A percentile compares a stretch with the other conserved stretches of the same genome.
Evolutionary conservation across 768 basidiomycete species (phyloP).

Genomic region (Tylopilus plumbeoviolaceoides): DNA sequence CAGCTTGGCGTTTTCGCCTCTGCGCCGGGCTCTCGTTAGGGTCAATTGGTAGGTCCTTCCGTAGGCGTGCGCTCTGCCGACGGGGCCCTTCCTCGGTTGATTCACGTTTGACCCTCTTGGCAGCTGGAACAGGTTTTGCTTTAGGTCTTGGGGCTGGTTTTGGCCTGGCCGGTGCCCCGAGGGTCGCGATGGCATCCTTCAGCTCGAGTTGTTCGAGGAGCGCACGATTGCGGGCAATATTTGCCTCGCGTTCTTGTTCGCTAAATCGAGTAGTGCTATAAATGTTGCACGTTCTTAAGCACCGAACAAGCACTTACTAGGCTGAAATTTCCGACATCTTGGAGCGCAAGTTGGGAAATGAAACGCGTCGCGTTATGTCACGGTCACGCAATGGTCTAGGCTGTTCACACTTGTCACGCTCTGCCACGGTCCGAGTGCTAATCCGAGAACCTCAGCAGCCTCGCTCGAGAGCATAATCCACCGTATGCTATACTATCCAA

Average conservation of each 20-base stretch:
- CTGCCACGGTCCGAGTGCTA: too few relatives aligned
- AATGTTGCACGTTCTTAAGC: not conserved
- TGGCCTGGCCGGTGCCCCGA: constrained; percentile 42
- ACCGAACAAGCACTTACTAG: constrained; percentile 38
- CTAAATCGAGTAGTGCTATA: constrained; percentile 23
- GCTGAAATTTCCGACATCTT: constrained; percentile 44
- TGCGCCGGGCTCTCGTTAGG: constrained; percentile 63
- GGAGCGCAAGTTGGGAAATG: not conserved
- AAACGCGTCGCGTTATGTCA: constrained; percentile 32
- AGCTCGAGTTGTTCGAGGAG: constrained; percentile 70
- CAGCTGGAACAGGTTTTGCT: constrained; percentile 60
- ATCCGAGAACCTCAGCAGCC: too few relatives aligned
- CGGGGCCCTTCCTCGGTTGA: constrained; percentile 44
- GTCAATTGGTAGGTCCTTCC: constrained; percentile 40
- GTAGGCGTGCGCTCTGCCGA: constrained; percentile 64
- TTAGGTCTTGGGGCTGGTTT: constrained; percentile 37
- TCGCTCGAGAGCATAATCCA: too few relatives aligned
- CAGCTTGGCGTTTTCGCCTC: constrained; percentile 65
- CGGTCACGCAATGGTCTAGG: constrained; percentile 14
- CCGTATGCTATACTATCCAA: too few relatives aligned
- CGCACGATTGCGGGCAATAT: constrained; percentile 76
- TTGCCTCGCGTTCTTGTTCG: constrained; percentile 73
- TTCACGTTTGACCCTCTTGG: constrained; percentile 53
- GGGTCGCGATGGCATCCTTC: constrained; percentile 47
- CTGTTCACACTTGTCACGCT: too few relatives aligned